Base-by-base conservation (phyloP, 306 rosid genomes). In the Hylodesmum podocarpum region DNA sequence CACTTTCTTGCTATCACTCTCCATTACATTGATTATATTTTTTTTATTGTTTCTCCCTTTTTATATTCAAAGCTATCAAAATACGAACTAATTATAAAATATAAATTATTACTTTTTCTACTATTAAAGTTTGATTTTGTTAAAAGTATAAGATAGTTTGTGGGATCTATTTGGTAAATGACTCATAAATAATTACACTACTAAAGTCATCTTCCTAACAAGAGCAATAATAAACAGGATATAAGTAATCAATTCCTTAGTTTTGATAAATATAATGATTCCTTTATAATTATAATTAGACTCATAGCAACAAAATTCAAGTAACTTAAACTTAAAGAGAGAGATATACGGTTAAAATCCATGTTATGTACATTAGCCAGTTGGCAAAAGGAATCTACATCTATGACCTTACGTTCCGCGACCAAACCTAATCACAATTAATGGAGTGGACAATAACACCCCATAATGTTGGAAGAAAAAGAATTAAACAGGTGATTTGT, bases 381-480 rank as follows among this genome's bases (percentile, higher is more conserved):
- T 7, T 50, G 9, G 50, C 11, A 11, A 14, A 39, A 51, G 47
- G 47, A 43, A 14, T 58, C 66, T 58, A 31, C 22, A 28, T 25
- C 6, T 19, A 21, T 25, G 13, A 66, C 71, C 33, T 27, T 47
- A 34, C 21, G 27, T 5, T 12, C 18, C 67, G 25, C 6, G 24
- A 62, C 50, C 29, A 27, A 27, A 44, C 47, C 4, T 40, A 36
- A 29, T 72, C 58, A 29, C 79, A 80, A 63, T 12, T 25, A 46
- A 80, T 29, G 70, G 64, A 57, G 55, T 67, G 84, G 80, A 54
- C 44, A 62, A 63, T 3, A 53, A 13, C 3, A 41, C 6, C 21
- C 54, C 12, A 65, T 24, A 64, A 3, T 66, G 10, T 13, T 15
- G 9, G 16, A 11, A 1, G 24, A 19, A 53, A 13, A 15, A 76